Conservation (phyloP, 805 yeast genomes). For the Candida nanaspora region DNA sequence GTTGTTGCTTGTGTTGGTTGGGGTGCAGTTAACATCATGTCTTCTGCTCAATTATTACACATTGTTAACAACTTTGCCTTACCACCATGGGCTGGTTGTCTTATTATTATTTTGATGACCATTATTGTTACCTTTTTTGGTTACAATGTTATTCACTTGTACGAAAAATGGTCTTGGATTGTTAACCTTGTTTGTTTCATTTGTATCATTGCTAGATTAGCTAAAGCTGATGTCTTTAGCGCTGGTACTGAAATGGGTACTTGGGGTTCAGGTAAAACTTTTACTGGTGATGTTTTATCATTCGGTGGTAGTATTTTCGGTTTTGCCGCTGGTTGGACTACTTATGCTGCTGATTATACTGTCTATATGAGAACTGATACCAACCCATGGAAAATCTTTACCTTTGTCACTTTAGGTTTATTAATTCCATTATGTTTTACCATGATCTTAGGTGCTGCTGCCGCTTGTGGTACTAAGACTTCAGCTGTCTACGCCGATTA, state of each 20-base stretch:
- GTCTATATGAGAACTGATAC: slow-evolving; percentile 73
- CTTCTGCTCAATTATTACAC: slow-evolving; percentile 77
- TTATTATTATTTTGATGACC: slow-evolving; percentile 62
- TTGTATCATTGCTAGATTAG: slow-evolving; percentile 71
- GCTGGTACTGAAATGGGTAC: slow-evolving; percentile 32
- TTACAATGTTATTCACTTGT: slow-evolving; percentile 70
- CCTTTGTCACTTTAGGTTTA: slow-evolving; percentile 58
- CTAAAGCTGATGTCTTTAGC: slow-evolving; percentile 56
- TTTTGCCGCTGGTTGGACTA: slow-evolving; percentile 91
- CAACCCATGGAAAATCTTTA: slow-evolving; percentile 52
- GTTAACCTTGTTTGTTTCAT: slow-evolving; percentile 71
- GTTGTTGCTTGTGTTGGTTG: slow-evolving; percentile 88
- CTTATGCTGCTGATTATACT: slow-evolving; percentile 89
- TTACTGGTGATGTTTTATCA: slow-evolving; percentile 71
- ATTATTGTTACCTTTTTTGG: slow-evolving; percentile 77
- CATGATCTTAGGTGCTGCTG: slow-evolving; percentile 80
- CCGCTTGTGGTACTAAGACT: slow-evolving; percentile 58
- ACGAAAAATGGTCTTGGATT: slow-evolving; percentile 85
- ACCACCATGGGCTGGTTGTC: slow-evolving; percentile 90
- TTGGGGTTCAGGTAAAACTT: slow-evolving; percentile 48
- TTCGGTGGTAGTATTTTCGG: slow-evolving; percentile 83
- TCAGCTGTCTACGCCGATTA: slow-evolving; percentile 37
- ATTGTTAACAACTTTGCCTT: slow-evolving; percentile 57
- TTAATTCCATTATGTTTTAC: slow-evolving; percentile 63
- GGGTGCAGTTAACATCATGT: slow-evolving; percentile 90